Conservation (phyloP, 2,329 filamentous ascomycete genomes). For the Trichoderma guizhouense region DNA sequence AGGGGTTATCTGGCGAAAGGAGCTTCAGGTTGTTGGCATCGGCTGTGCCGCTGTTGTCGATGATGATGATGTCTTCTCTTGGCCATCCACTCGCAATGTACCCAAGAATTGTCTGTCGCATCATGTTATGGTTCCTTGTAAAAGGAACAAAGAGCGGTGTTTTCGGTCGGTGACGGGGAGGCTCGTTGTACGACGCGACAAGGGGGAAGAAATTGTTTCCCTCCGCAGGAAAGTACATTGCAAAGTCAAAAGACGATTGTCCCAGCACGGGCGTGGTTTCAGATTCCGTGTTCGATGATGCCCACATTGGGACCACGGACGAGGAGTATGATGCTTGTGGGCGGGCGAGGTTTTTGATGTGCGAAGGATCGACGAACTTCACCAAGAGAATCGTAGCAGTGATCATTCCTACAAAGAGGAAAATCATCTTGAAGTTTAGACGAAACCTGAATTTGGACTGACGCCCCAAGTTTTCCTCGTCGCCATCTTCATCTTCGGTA, state of each 20-base stretch:
- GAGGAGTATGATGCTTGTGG: neutral
- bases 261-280: neutral
- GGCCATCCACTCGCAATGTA: slow-evolving; percentile 13
- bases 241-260: neutral
- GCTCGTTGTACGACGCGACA: slow-evolving; percentile 14
- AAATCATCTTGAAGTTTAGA: neutral
- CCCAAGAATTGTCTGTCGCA: slow-evolving; percentile 9
- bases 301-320: neutral
- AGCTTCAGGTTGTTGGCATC: slow-evolving; percentile 13
- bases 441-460: neutral
- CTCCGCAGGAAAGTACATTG: slow-evolving; percentile 3
- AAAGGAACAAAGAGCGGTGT: slow-evolving; percentile 13
- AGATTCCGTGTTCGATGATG: neutral
- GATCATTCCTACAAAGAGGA: neutral
- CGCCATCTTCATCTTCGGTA: neutral
- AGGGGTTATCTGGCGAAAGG: neutral
- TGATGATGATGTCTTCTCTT: slow-evolving; percentile 14
- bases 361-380: neutral
- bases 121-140: slow-evolving; percentile 14
- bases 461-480: neutral
- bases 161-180: slow-evolving; percentile 13
- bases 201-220: slow-evolving; percentile 15
- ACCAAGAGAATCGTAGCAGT: neutral
- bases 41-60: slow-evolving; percentile 12
- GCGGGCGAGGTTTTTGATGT: neutral